These are phyloP conservation scores for Diaporthe citri DNA, from an alignment of 2,329 filamentous ascomycete genomes.

Conservation along the genomic window DNA sequence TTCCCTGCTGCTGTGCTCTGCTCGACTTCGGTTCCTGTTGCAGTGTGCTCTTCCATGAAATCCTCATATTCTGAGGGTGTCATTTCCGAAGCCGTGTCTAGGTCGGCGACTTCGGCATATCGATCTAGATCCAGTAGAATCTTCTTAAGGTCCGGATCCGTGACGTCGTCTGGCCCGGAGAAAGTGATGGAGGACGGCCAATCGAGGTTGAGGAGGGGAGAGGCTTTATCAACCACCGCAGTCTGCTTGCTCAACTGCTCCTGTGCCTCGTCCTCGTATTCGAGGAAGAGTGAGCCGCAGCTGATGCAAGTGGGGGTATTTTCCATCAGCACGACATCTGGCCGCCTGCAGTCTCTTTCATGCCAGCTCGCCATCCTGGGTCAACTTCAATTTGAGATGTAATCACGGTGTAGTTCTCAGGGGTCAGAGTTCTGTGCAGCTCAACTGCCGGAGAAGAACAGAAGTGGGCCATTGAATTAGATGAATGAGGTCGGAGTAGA, in stretches of 20 bases:
- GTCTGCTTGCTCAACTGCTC: not conserved
- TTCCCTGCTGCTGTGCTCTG: not conserved
- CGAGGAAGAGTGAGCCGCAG: not conserved
- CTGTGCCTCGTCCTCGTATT: not conserved
- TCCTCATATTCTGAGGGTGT: not conserved
- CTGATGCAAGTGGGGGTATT: not conserved
- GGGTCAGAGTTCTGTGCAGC: not conserved
- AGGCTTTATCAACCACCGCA: too few species aligned
- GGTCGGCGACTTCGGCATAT: not conserved
- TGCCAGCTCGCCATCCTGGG: not conserved
- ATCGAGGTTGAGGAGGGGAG: not conserved
- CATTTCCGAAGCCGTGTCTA: not conserved
- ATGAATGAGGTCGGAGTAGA: not conserved
- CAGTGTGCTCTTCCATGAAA: not conserved
- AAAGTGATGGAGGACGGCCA: slow-evolving; percentile 14
- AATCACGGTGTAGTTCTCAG: not conserved
- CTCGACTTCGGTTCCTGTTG: not conserved
- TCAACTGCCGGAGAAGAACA: not conserved
- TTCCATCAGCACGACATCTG: slow-evolving; percentile 5
- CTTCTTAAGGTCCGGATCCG: not conserved
- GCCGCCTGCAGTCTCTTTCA: not conserved
- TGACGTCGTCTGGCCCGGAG: not conserved
- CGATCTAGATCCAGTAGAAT: not conserved
- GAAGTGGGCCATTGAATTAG: not conserved
- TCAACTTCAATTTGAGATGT: not conserved